Conservation (phyloP, 768 basidiomycete species). For the Leccinellum luteum region DNA sequence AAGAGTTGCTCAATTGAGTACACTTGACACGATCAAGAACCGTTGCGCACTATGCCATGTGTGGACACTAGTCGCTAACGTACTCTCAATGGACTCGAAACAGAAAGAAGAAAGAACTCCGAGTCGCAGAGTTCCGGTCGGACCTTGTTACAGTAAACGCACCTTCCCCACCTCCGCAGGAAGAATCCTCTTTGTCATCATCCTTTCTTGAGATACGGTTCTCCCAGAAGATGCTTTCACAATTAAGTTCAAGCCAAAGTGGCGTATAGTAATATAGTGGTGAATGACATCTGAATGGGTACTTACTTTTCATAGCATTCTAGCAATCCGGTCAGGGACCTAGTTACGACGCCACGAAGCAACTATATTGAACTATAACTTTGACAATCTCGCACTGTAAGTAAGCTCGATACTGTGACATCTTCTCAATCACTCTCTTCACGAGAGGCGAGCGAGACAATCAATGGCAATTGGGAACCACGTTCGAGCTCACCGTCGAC, state of each 20-base stretch:
- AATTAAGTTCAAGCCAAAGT: background rate
- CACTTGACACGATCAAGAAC: background rate
- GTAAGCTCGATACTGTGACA: background rate
- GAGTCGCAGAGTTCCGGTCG: background rate
- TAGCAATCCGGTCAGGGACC: background rate
- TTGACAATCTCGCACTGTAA: background rate
- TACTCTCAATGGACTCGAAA: background rate
- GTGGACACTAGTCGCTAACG: background rate
- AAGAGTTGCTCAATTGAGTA: background rate
- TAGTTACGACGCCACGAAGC: background rate
- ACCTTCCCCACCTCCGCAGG: background rate
- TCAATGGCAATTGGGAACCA: constrained; percentile 30
- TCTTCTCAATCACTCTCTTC: background rate
- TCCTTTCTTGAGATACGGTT: background rate
- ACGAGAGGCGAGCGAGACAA: background rate
- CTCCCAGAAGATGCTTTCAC: background rate
- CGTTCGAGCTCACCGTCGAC: constrained; percentile 30
- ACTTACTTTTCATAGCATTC: background rate
- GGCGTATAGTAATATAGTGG: background rate
- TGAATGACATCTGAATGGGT: background rate
- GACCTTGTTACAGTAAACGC: background rate
- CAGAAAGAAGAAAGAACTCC: background rate
- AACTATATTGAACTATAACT: background rate
- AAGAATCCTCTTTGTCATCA: too few relatives aligned
- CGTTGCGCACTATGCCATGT: background rate